Evolutionary conservation across 2,329 filamentous ascomycete genomes (phyloP).

Genomic region (Pseudocercospora cruenta): DNA sequence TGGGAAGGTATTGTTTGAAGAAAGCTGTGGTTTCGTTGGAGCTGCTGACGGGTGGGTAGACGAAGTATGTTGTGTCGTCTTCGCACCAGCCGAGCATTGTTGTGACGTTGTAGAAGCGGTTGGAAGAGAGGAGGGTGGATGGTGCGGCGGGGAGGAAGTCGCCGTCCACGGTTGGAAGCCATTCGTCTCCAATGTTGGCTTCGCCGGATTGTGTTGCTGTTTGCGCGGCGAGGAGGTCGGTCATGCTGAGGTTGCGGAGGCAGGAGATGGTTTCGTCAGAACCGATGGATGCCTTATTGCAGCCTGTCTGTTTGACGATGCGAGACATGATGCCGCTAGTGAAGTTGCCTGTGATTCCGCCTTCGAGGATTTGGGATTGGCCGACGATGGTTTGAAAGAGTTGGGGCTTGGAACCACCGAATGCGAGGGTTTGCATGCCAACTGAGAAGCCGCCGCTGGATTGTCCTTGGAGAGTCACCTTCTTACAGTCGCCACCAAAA

Average conservation of each 20-base stretch:
- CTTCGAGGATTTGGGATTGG: constrained; percentile 56
- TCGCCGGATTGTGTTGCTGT: constrained; percentile 47
- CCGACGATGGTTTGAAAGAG: constrained; percentile 54
- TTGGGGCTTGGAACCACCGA: constrained; percentile 48
- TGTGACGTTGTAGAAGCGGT: constrained; percentile 46
- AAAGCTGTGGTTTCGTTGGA: constrained; percentile 41
- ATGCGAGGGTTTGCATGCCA: constrained; percentile 54
- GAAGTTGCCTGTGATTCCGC: constrained; percentile 52
- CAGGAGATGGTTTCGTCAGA: constrained; percentile 52
- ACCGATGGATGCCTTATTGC: constrained; percentile 46
- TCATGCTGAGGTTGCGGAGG: constrained; percentile 49
- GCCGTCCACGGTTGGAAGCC: constrained; percentile 55
- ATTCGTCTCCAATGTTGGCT: constrained; percentile 53
- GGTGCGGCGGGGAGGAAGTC: constrained; percentile 51
- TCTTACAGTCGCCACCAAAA: constrained; percentile 62
- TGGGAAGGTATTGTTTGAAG: constrained; percentile 46
- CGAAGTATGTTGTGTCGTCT: constrained; percentile 45
- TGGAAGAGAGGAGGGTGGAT: constrained; percentile 44
- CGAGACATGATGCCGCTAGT: constrained; percentile 52
- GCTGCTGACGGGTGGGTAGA: constrained; percentile 42
- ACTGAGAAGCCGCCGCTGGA: constrained; percentile 40
- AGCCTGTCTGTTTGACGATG: constrained; percentile 49
- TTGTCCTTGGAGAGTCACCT: constrained; percentile 46
- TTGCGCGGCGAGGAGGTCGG: constrained; percentile 50
- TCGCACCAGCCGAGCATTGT: constrained; percentile 49